These are phyloP conservation scores for Podospora didyma DNA, from an alignment of 495 filamentous ascomycete species.

Conservation along the genomic window DNA sequence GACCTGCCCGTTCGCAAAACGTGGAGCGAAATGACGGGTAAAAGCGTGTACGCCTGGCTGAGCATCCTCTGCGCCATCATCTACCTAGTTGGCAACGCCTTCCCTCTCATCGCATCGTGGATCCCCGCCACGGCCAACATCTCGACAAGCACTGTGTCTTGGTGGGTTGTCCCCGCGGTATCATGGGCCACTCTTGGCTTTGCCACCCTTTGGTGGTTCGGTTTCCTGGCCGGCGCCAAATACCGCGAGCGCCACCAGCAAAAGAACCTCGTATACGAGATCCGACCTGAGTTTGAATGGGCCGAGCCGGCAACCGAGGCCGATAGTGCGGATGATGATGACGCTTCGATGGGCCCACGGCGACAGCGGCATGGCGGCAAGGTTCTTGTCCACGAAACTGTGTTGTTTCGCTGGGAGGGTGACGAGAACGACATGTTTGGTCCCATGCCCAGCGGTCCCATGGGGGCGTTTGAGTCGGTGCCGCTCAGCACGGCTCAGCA, in stretches of 20 bases:
- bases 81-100: constrained; percentile 11
- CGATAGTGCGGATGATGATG: background rate
- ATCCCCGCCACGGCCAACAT: constrained; percentile 16
- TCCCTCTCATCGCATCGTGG: constrained; percentile 19
- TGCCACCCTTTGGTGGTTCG: constrained; percentile 8
- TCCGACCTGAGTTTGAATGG: constrained; percentile 15
- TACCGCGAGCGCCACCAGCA: constrained; percentile 5
- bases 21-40: constrained; percentile 10
- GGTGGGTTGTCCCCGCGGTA: constrained; percentile 27
- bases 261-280: constrained; percentile 7
- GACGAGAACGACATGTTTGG: constrained; percentile 10
- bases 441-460: background rate
- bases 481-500: too few species aligned
- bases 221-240: constrained; percentile 8
- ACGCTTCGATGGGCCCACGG: background rate
- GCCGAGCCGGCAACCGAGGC: constrained; percentile 6
- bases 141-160: constrained; percentile 4
- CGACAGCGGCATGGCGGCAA: constrained; percentile 1
- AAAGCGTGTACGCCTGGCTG: constrained; percentile 5
- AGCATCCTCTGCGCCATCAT: background rate
- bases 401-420: constrained; percentile 5
- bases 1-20: background rate
- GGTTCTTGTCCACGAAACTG: constrained; percentile 10
- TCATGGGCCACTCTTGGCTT: constrained; percentile 4
- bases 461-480: background rate